These are phyloP conservation scores for Marchantia polymorpha DNA, from an alignment of 225 moss, liverwort and hornwort genomes.

Conservation along the genomic window DNA sequence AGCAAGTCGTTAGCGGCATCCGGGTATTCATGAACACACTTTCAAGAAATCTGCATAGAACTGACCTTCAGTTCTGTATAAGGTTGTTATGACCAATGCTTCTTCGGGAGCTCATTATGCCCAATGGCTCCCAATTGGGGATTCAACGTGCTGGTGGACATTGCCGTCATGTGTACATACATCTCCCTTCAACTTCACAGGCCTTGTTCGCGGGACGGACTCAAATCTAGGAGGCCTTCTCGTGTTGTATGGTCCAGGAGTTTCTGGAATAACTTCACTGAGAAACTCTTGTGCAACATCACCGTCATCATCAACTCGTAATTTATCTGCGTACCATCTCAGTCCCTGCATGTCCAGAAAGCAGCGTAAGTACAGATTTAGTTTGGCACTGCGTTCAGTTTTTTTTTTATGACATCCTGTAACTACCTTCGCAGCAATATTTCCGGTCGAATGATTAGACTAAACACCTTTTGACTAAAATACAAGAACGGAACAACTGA, in stretches of 20 bases:
- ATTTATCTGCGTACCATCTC: constrained; percentile 73
- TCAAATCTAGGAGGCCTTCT: constrained; percentile 55
- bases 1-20: constrained; percentile 4
- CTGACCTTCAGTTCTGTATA: constrained; percentile 21
- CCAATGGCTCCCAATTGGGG: constrained; percentile 46
- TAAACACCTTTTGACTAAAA: too few relatives aligned
- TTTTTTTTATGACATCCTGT: too few relatives aligned
- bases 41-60: constrained; percentile 4
- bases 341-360: constrained; percentile 53
- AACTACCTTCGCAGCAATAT: too few relatives aligned
- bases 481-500: too few relatives aligned
- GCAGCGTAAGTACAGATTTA: too few relatives aligned
- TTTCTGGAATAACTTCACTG: constrained; percentile 68
- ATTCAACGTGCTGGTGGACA: constrained; percentile 68
- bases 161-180: constrained; percentile 84
- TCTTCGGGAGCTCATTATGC: constrained; percentile 35
- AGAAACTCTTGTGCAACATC: constrained; percentile 96
- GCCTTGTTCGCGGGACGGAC: constrained; percentile 67
- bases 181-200: constrained; percentile 79
- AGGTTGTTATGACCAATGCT: constrained; percentile 12
- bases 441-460: too few relatives aligned
- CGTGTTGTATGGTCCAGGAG: constrained; percentile 40
- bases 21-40: constrained; percentile 17
- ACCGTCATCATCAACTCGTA: constrained; percentile 84
- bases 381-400: too few relatives aligned